Conservation (phyloP, 2,329 filamentous ascomycete species). For the Cryphonectria nitschkei region DNA sequence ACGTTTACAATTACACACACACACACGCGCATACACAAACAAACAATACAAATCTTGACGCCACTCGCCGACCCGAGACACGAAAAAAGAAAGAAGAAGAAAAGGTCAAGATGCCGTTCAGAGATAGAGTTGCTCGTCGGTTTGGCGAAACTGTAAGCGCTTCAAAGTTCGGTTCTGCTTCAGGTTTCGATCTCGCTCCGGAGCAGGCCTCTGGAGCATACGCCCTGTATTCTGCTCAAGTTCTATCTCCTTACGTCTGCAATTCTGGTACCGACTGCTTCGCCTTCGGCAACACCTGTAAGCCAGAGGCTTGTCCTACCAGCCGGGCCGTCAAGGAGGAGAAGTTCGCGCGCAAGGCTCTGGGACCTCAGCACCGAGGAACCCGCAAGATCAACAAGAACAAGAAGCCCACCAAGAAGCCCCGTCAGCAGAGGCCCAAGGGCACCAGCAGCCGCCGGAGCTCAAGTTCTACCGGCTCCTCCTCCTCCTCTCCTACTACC, state of each 20-base stretch:
- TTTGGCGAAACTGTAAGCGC: constrained; percentile 51
- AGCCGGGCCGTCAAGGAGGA: neutral
- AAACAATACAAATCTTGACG: neutral
- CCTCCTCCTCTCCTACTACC: neutral
- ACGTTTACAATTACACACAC: constrained; percentile 1
- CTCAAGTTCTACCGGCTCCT: constrained; percentile 14
- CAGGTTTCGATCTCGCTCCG: constrained; percentile 29
- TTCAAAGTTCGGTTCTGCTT: constrained; percentile 20
- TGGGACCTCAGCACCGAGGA: constrained; percentile 16
- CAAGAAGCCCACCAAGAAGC: neutral
- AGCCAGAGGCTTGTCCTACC: neutral
- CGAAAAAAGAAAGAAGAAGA: neutral
- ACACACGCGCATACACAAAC: neutral
- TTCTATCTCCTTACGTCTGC: neutral
- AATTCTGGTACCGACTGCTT: neutral
- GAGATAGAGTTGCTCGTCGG: constrained; percentile 47
- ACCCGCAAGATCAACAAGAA: constrained; percentile 12
- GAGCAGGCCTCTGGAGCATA: constrained; percentile 6
- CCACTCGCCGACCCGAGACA: neutral
- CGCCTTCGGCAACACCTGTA: neutral
- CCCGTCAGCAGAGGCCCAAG: constrained; percentile 5
- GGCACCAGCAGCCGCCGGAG: constrained; percentile 8
- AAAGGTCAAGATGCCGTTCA: constrained; percentile 36
- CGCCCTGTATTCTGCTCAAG: constrained; percentile 21
- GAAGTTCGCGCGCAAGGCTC: constrained; percentile 13